These are phyloP conservation scores for Xylaria curta DNA, from an alignment of 495 filamentous ascomycete genomes.

Conservation along the genomic window DNA sequence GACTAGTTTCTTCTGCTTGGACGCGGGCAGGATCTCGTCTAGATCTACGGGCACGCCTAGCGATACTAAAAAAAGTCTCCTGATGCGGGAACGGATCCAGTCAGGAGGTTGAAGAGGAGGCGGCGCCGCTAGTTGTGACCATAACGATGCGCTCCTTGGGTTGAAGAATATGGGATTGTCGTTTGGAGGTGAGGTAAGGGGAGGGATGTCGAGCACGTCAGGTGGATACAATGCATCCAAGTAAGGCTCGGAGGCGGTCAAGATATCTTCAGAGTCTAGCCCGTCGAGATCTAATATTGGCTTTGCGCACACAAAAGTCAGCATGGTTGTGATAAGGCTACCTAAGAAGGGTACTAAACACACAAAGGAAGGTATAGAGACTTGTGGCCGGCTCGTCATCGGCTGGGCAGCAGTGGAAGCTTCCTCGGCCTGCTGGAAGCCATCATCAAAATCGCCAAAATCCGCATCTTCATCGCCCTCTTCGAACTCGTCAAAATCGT, in stretches of 20 bases:
- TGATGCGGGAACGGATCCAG: conserved; percentile 96
- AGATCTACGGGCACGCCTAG: conserved; percentile 95
- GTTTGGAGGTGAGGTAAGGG: conserved; percentile 53
- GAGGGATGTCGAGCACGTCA: conserved; percentile 54
- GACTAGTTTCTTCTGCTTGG: conserved; percentile 96
- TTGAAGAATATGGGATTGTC: conserved; percentile 69
- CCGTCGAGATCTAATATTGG: conserved; percentile 77
- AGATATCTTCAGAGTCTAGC: conserved; percentile 59
- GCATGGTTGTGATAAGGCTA: conserved; percentile 35
- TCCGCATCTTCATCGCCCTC: conserved; percentile 77
- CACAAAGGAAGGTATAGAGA: conserved; percentile 60
- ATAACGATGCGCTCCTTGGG: conserved; percentile 82
- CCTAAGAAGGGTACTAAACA: conserved; percentile 42
- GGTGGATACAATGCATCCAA: conserved; percentile 64
- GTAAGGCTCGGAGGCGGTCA: conserved; percentile 58
- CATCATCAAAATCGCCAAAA: conserved; percentile 92
- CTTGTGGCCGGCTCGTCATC: conserved; percentile 53
- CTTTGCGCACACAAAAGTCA: conserved; percentile 50
- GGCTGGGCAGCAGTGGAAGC: conserved; percentile 51
- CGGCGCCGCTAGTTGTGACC: conserved; percentile 94
- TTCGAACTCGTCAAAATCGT: conserved; percentile 97
- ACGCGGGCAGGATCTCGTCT: conserved; percentile 94
- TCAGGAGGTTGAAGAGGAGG: conserved; percentile 95
- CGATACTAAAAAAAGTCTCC: conserved; percentile 93
- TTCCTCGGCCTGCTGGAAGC: conserved; percentile 70